Conservation (phyloP, 2,329 filamentous ascomycete genomes). For the Calonectria henricotiae region DNA sequence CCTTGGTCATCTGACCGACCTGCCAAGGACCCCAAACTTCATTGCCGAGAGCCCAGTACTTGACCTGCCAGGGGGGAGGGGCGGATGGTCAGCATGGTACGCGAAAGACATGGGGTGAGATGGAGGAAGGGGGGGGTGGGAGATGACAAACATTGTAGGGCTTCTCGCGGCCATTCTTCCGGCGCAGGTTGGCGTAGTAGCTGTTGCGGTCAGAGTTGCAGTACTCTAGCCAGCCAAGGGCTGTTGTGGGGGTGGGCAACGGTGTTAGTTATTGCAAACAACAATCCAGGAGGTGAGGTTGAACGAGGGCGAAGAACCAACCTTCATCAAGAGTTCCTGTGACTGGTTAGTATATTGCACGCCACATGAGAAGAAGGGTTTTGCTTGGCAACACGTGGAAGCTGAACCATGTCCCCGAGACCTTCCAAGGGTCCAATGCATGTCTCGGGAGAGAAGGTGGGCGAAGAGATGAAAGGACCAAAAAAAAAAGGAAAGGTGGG, state of each 20-base stretch:
- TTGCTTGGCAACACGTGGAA: background rate
- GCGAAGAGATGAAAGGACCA: background rate
- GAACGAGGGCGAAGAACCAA: constrained; percentile 37
- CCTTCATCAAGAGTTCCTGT: constrained; percentile 61
- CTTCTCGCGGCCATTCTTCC: constrained; percentile 81
- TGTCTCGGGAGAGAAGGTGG: background rate
- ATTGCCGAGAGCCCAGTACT: constrained; percentile 91
- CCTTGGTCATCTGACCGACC: constrained; percentile 78
- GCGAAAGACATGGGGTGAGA: background rate
- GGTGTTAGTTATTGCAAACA: background rate
- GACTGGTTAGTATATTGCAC: constrained; percentile 24
- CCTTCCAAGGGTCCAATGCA: background rate
- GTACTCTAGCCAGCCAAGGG: constrained; percentile 87
- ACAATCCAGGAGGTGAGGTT: background rate
- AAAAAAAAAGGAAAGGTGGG: background rate
- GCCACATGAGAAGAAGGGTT: background rate
- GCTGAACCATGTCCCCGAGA: background rate
- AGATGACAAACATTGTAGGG: constrained; percentile 73
- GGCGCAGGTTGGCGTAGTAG: constrained; percentile 85
- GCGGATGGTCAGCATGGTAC: background rate
- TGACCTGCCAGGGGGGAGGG: constrained; percentile 63
- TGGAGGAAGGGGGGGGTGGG: background rate
- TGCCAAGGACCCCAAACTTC: constrained; percentile 80
- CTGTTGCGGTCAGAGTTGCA: constrained; percentile 86
- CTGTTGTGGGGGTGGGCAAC: constrained; percentile 49